A percentile compares a stretch with the other conserved stretches of the same genome.
These are phyloP conservation scores for Sicyos baderoa DNA, from an alignment of 306 rosid genomes.

Conservation along the genomic window DNA sequence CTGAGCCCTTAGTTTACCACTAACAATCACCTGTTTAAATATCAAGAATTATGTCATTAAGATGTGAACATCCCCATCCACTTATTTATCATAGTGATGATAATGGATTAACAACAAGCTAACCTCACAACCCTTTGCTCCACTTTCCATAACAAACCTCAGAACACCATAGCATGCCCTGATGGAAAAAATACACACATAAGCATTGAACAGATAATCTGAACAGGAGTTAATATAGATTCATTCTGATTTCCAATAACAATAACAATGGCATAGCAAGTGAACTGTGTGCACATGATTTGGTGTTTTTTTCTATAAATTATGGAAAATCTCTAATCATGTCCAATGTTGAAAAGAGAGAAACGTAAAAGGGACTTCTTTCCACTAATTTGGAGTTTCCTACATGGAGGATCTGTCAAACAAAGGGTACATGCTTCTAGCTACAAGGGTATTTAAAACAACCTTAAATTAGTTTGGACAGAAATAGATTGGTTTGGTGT, in stretches of 20 bases:
- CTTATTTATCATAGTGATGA: slow-evolving; percentile 2
- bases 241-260: background rate
- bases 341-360: background rate
- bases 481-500: background rate
- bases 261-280: background rate
- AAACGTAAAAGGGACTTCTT: background rate
- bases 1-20: slow-evolving; percentile 86
- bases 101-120: slow-evolving; percentile 4
- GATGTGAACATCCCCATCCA: background rate
- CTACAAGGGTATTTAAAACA: background rate
- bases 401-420: background rate
- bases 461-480: background rate
- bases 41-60: background rate
- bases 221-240: background rate
- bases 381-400: background rate
- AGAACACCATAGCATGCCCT: slow-evolving; percentile 57
- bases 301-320: background rate
- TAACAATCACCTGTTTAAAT: slow-evolving; percentile 54
- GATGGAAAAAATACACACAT: background rate
- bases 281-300: background rate
- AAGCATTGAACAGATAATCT: background rate
- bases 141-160: slow-evolving; percentile 55
- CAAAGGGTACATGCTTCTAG: background rate
- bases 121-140: slow-evolving; percentile 61
- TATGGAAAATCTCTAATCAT: background rate